phyloP scores from a whole-genome alignment of 225 moss, liverwort and hornwort species.

The Asterella californica region DNA sequence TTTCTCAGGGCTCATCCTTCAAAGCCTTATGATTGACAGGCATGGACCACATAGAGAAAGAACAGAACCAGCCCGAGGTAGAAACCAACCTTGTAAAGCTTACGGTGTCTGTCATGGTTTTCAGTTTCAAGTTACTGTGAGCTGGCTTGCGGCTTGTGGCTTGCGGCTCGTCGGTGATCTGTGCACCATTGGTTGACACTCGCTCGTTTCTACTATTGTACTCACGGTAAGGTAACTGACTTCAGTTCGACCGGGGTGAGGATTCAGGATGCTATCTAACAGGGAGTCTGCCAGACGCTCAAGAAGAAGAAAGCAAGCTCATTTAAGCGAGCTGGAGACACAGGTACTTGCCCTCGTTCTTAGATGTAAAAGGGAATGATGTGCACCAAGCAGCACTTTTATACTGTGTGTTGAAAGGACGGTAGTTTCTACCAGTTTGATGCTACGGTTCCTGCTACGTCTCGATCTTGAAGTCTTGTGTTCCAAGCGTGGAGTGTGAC shows the following conservation, averaged over 20 bases:
- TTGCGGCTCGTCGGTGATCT: not conserved
- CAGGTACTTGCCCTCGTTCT: slow-evolving; percentile 45
- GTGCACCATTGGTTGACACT: not conserved
- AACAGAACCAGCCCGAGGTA: too few species aligned
- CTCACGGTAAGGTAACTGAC: not conserved
- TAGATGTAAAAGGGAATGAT: not conserved
- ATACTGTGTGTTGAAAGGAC: not conserved
- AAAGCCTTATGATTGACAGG: too few species aligned
- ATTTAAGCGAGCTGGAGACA: slow-evolving; percentile 76
- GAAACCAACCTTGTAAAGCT: too few species aligned
- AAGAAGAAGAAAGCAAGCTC: slow-evolving; percentile 95
- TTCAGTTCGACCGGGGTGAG: not conserved
- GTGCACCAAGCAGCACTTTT: not conserved
- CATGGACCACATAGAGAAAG: too few species aligned
- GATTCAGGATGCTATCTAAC: slow-evolving; percentile 87
- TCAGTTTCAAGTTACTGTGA: not conserved
- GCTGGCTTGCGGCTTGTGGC: not conserved
- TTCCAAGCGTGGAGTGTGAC: not conserved
- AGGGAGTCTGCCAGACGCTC: slow-evolving; percentile 97
- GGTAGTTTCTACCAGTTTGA: not conserved
- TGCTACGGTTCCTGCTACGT: not conserved
- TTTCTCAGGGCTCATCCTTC: too few species aligned
- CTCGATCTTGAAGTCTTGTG: not conserved
- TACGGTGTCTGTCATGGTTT: not conserved
- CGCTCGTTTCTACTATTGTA: not conserved